Evolutionary conservation across 2,329 filamentous ascomycete genomes (phyloP).

Genomic region (Mariannaea elegans): DNA sequence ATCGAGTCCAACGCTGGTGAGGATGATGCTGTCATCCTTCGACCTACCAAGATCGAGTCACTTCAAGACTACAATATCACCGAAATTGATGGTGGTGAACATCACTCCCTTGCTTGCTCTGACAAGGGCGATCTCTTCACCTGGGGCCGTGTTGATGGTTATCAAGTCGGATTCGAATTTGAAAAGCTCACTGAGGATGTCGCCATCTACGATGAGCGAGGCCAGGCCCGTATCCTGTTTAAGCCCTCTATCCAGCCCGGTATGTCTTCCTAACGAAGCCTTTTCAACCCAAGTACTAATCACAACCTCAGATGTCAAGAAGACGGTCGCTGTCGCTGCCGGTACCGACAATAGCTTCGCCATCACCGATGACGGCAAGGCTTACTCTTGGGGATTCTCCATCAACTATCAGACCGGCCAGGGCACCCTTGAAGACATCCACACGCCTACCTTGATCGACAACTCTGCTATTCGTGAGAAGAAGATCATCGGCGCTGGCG

Average conservation of each 20-base stretch:
- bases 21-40: conserved; percentile 73
- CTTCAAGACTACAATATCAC: conserved; percentile 71
- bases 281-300: background rate
- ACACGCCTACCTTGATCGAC: conserved; percentile 80
- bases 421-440: conserved; percentile 80
- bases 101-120: conserved; percentile 76
- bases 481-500: conserved; percentile 79
- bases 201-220: conserved; percentile 69
- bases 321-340: conserved; percentile 64
- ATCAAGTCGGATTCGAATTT: conserved; percentile 65
- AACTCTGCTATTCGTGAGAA: conserved; percentile 83
- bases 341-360: conserved; percentile 80
- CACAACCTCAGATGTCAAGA: conserved; percentile 53
- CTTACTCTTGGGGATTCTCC: conserved; percentile 84
- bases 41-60: conserved; percentile 72
- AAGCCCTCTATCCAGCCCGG: conserved; percentile 53
- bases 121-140: conserved; percentile 64
- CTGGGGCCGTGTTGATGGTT: conserved; percentile 67
- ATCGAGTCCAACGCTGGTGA: conserved; percentile 64
- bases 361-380: conserved; percentile 74
- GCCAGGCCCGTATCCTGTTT: conserved; percentile 71
- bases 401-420: conserved; percentile 83
- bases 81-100: conserved; percentile 74
- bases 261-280: conserved; percentile 41
- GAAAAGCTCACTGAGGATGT: conserved; percentile 58